phyloP scores from a whole-genome alignment of 2,329 filamentous ascomycete species.

The Achaetomium macrosporum region DNA sequence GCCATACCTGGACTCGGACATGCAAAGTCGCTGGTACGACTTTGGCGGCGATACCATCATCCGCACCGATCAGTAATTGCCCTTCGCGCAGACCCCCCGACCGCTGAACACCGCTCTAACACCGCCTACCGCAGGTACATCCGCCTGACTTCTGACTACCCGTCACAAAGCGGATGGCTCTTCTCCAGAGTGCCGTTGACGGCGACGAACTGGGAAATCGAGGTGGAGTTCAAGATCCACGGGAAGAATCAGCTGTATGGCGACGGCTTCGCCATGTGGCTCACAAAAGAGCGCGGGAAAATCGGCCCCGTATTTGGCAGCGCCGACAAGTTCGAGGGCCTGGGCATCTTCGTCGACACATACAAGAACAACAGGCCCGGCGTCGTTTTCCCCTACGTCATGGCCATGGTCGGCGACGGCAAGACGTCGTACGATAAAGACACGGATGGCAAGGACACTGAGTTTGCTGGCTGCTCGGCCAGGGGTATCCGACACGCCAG shows the following conservation, averaged over 20 bases:
- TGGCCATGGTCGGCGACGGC: conserved; percentile 97
- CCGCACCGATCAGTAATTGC: conserved; percentile 58
- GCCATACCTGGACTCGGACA: conserved; percentile 96
- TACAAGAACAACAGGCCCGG: conserved; percentile 99
- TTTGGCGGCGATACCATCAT: conserved; percentile 95
- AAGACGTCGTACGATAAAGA: conserved; percentile 84
- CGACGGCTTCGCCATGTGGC: conserved; percentile 96
- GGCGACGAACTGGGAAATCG: conserved; percentile 97
- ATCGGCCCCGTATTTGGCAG: conserved; percentile 82
- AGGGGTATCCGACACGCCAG: conserved; percentile 77
- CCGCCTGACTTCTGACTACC: conserved; percentile 82
- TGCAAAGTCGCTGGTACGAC: conserved; percentile 98
- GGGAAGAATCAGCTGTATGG: conserved; percentile 87
- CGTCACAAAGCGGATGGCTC: conserved; percentile 87
- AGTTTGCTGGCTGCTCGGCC: conserved; percentile 91
- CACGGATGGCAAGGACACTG: conserved; percentile 88
- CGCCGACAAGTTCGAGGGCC: conserved; percentile 82
- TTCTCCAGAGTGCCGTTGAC: conserved; percentile 92
- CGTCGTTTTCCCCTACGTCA: conserved; percentile 92
- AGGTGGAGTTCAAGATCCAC: conserved; percentile 90
- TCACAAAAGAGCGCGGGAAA: conserved; percentile 85
- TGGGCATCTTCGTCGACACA: conserved; percentile 94
- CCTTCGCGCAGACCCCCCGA: conserved; percentile 1
- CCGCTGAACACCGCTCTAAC: conserved; percentile 21
- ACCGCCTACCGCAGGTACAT: conserved; percentile 61